Conservation (phyloP, 192 early-diverging fungal genomes). For the Coemansia sp. region DNA sequence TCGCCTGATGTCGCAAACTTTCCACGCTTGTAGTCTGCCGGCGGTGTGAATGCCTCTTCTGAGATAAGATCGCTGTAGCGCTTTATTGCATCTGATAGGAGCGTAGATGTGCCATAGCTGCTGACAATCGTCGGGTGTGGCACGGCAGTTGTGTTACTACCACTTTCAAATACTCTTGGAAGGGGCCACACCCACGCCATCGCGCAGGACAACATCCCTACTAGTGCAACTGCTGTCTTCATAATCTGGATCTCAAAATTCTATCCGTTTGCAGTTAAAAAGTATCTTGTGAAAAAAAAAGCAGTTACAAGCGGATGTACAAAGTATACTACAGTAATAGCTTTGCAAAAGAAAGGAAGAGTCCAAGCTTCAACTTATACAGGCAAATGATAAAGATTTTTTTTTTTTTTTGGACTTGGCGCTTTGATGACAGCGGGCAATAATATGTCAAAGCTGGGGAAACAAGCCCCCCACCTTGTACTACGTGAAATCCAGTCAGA, state of each 20-base stretch:
- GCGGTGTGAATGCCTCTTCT: constrained; percentile 54
- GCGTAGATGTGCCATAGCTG: constrained; percentile 49
- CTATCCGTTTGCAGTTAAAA: not conserved
- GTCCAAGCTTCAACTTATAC: not conserved
- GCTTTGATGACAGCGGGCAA: not conserved
- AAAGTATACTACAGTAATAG: not conserved
- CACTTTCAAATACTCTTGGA: constrained; percentile 22
- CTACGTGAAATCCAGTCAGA: not conserved
- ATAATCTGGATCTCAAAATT: constrained; percentile 1
- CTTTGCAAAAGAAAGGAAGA: not conserved
- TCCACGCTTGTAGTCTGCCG: constrained; percentile 42
- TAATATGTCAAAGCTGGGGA: not conserved
- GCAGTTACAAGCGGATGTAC: not conserved
- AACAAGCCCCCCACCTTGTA: not conserved
- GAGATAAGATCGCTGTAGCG: constrained; percentile 55
- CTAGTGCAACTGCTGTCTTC: constrained; percentile 19
- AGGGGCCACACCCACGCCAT: constrained; percentile 49
- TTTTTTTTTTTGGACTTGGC: not conserved
- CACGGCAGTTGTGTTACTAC: constrained; percentile 48
- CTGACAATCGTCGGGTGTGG: constrained; percentile 28
- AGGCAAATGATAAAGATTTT: not conserved
- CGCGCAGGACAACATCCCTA: constrained; percentile 23
- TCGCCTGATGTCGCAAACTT: constrained; percentile 4
- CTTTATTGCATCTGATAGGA: constrained; percentile 52
- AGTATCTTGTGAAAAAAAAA: not conserved